Evolutionary conservation across 768 basidiomycete species (phyloP).

Genomic region (Chalciporus pseudorubinellus): DNA sequence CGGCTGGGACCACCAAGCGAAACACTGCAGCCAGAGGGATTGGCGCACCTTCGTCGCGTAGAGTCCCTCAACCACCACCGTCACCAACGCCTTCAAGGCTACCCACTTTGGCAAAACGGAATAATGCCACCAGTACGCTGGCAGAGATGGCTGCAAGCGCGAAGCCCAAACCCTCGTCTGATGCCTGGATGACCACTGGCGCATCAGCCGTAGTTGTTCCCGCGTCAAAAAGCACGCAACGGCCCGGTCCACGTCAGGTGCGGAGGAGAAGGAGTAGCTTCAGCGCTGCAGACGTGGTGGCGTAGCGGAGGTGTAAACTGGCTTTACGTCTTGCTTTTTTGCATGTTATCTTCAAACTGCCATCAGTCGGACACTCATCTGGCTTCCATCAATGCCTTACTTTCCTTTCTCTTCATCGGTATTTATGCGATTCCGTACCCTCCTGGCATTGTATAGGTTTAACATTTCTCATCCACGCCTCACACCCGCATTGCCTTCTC

Average conservation of each 20-base stretch:
- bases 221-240: conserved; percentile 60
- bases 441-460: conserved; percentile 30
- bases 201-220: conserved; percentile 67
- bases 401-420: conserved; percentile 13
- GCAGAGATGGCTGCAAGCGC: conserved; percentile 47
- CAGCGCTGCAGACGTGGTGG: conserved; percentile 82
- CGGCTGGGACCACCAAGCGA: conserved; percentile 49
- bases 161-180: conserved; percentile 38
- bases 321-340: conserved; percentile 14
- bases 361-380: conserved; percentile 5
- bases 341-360: conserved; percentile 4
- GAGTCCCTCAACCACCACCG: conserved; percentile 47
- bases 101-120: conserved; percentile 67
- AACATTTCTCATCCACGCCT: conserved; percentile 18
- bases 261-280: conserved; percentile 83
- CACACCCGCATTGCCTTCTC: conserved; percentile 15
- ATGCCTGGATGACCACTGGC: conserved; percentile 79
- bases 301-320: conserved; percentile 38
- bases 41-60: conserved; percentile 33
- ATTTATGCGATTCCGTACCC: conserved; percentile 29
- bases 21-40: conserved; percentile 40
- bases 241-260: conserved; percentile 71
- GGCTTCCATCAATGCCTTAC: neutral
- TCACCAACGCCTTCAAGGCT: conserved; percentile 74
- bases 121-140: conserved; percentile 43